Conservation (phyloP, 805 yeast genomes). For the Yamadazyma paraphyllophila region DNA sequence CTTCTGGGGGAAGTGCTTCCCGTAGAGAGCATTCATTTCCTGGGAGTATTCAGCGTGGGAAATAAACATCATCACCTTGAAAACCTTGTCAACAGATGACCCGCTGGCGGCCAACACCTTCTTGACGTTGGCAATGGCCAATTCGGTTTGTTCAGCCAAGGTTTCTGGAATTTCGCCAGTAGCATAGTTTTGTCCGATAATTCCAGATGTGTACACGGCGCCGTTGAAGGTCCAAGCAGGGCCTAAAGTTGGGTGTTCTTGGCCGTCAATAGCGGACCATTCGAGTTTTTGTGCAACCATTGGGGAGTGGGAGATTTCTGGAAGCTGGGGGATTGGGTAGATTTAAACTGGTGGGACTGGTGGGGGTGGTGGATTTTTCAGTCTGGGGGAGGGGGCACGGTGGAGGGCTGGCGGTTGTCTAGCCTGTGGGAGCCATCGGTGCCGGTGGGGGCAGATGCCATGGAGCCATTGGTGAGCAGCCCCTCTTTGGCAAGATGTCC, state of each 20-base stretch:
- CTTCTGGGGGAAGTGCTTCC: slow-evolving; percentile 42
- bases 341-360: slow-evolving; percentile 1
- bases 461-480: no score
- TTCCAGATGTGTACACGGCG: slow-evolving; percentile 48
- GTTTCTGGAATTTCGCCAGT: slow-evolving; percentile 42
- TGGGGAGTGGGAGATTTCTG: neutral
- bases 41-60: slow-evolving; percentile 41
- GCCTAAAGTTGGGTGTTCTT: slow-evolving; percentile 30
- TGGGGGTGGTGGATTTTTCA: slow-evolving; percentile 1
- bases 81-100: slow-evolving; percentile 42
- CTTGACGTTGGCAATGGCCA: slow-evolving; percentile 44
- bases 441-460: no score
- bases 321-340: neutral
- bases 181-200: slow-evolving; percentile 39
- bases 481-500: no score
- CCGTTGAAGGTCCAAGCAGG: slow-evolving; percentile 28
- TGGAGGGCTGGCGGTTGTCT: no score
- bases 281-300: slow-evolving; percentile 21
- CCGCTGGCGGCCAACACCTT: slow-evolving; percentile 44
- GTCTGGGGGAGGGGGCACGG: no score
- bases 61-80: slow-evolving; percentile 52
- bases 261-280: slow-evolving; percentile 29
- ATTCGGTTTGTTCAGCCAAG: slow-evolving; percentile 45
- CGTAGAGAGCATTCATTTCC: slow-evolving; percentile 46
- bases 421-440: no score